Evolutionary conservation across 2,329 filamentous ascomycete genomes (phyloP), one percentile per base, ranked within the genome.

Genomic region (Pyricularia grisea): DNA sequence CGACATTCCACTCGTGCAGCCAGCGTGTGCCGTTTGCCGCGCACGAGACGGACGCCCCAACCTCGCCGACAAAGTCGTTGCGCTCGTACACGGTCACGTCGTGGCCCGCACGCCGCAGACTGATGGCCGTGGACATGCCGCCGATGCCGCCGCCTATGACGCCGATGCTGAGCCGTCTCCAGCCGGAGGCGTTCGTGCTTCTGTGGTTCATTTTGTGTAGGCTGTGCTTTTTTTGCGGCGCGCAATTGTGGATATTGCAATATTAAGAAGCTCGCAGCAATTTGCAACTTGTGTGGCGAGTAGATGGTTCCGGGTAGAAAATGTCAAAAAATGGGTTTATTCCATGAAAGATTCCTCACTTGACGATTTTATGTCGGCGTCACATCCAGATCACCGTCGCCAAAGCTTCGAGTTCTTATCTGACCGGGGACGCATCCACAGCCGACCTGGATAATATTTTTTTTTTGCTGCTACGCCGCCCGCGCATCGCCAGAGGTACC

Each of bases 141-240:
- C 77, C 76, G 33, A 80, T 78, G 36, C 79, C 79, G 23, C 75
- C 79, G n/a, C 79, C 79, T 14, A 78, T 73, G 10, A 80, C 72
- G 65, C 76, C 69, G 25, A 77, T 71, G 36, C 76, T 68, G 72
- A 71, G 64, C 3, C 42, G 42, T n/a, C 42, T 50, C 42, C 42
- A 50, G 42, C 20, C n/a, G 42, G 17, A 20, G 17, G 17, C 42
- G 42, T 4, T 6, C n/a, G 42, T 50, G 20, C 42, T 50, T 50
- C 42, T 50, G 20, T 50, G 20, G 42, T 50, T 50, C 42, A 50
- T 50, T 50, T 20, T n/a, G 17, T 20, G 4, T 50, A 20, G 5
- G 17, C 9, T 20, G 42, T 50, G 42, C 5, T 50, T 20, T 5
- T 50, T 6, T 50, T n/a, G 42, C 7, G 42, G 17, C n/a, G 42